These are phyloP conservation scores for Chrysoporthe puriensis DNA, from an alignment of 2,329 filamentous ascomycete genomes.

Conservation along the genomic window DNA sequence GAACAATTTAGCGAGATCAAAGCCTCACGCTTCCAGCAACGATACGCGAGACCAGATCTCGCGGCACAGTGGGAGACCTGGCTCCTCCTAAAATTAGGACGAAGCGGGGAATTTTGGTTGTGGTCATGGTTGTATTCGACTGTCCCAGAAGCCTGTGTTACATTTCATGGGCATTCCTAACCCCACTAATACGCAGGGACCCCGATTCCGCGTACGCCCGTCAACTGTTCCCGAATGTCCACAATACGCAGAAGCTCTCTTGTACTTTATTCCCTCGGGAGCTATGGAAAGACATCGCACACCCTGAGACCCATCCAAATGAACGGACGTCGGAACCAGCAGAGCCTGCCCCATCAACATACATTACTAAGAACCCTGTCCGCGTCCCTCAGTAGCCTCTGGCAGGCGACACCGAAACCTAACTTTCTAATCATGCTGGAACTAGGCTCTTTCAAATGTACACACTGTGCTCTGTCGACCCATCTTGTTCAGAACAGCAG, in stretches of 20 bases:
- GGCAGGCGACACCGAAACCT: neutral
- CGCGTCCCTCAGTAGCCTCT: neutral
- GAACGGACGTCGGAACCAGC: neutral
- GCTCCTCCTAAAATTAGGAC: neutral
- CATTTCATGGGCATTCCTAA: conserved; percentile 5
- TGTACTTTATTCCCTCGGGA: neutral
- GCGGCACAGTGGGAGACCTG: neutral
- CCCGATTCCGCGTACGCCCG: neutral
- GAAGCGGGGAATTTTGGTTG: neutral
- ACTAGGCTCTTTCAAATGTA: neutral
- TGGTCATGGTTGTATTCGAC: neutral
- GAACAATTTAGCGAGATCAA: neutral
- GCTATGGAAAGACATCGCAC: neutral
- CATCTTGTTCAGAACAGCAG: conserved; percentile 32
- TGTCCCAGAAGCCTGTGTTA: neutral
- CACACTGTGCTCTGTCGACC: conserved; percentile 9
- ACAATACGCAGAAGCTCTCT: neutral
- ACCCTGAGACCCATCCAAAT: neutral
- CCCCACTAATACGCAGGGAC: conserved; percentile 14
- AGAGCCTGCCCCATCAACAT: neutral
- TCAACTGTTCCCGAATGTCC: neutral
- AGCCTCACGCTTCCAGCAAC: neutral
- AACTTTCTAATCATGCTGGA: neutral
- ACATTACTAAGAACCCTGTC: neutral
- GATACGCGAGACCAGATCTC: neutral